These are phyloP conservation scores for Thielaviopsis cerberus DNA, from an alignment of 2,329 filamentous ascomycete species.

Conservation along the genomic window DNA sequence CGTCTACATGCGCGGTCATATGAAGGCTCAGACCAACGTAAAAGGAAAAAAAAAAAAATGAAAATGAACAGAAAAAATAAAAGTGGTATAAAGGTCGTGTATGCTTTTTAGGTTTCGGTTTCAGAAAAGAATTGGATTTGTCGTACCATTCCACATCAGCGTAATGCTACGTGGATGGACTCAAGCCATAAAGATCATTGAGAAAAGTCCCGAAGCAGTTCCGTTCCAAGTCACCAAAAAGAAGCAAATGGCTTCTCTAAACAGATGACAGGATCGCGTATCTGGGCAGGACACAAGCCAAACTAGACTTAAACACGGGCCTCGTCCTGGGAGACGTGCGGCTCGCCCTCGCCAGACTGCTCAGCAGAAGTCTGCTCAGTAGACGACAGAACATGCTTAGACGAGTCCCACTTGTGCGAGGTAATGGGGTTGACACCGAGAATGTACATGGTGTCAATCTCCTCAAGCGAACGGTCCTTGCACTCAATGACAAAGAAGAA, in stretches of 20 bases:
- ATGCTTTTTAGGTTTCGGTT: background rate
- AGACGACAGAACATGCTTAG: constrained; percentile 9
- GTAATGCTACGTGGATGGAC: background rate
- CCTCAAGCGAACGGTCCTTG: constrained; percentile 52
- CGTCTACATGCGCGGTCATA: background rate
- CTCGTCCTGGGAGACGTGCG: constrained; percentile 9
- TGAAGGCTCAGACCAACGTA: background rate
- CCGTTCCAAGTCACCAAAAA: background rate
- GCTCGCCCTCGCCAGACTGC: constrained; percentile 11
- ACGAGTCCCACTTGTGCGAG: constrained; percentile 22
- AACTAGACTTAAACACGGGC: constrained; percentile 1
- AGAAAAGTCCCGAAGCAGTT: background rate
- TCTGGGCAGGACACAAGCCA: background rate
- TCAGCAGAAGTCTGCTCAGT: constrained; percentile 10
- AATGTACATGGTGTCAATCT: constrained; percentile 61
- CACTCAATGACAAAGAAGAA: constrained; percentile 63
- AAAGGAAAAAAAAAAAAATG: background rate
- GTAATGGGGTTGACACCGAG: constrained; percentile 30
- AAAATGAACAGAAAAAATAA: background rate
- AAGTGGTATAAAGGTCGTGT: background rate
- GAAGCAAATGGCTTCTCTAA: background rate
- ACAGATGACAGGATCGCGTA: background rate
- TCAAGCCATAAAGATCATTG: background rate
- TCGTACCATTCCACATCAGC: background rate
- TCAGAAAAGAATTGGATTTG: background rate